Percentiles rank a stretch among this genome's conserved stretches.
phyloP scores from a whole-genome alignment of 164 flowering plant species.

The Macadamia integrifolia region DNA sequence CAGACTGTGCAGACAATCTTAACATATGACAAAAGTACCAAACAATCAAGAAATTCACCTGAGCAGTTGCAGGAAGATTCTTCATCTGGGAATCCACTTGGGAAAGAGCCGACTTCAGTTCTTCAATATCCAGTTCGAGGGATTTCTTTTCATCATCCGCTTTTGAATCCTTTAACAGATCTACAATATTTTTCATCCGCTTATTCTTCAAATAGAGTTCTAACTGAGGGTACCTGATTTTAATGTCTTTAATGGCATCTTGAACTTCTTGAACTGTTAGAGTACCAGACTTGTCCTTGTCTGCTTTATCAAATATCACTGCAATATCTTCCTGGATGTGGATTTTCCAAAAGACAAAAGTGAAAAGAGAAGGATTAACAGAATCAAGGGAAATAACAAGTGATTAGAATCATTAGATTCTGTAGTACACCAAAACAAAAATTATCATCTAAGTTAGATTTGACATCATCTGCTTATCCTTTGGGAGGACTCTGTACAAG shows the following conservation, averaged over 20 bases:
- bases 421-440: too few relatives aligned
- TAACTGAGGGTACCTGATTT: slow-evolving; percentile 77
- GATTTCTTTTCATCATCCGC: slow-evolving; percentile 42
- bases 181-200: slow-evolving; percentile 44
- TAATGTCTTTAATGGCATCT: slow-evolving; percentile 32
- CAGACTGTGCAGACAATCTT: too few relatives aligned
- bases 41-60: slow-evolving; percentile 38
- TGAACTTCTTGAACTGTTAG: slow-evolving; percentile 59
- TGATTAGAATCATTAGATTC: too few relatives aligned
- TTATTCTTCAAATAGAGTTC: slow-evolving; percentile 70
- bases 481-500: too few relatives aligned
- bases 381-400: too few relatives aligned
- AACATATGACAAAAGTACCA: too few relatives aligned
- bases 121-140: slow-evolving; percentile 76
- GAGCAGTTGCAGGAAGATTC: slow-evolving; percentile 92
- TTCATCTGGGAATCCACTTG: slow-evolving; percentile 84
- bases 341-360: too few relatives aligned
- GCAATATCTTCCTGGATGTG: slow-evolving; percentile 93
- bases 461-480: too few relatives aligned
- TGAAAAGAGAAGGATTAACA: too few relatives aligned
- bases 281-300: slow-evolving; percentile 84
- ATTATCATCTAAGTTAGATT: too few relatives aligned
- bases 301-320: slow-evolving; percentile 73
- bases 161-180: slow-evolving; percentile 51
- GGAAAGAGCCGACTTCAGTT: slow-evolving; percentile 63